Evolutionary conservation across 805 yeast species (phyloP).

Genomic region (Candida boidinii): DNA sequence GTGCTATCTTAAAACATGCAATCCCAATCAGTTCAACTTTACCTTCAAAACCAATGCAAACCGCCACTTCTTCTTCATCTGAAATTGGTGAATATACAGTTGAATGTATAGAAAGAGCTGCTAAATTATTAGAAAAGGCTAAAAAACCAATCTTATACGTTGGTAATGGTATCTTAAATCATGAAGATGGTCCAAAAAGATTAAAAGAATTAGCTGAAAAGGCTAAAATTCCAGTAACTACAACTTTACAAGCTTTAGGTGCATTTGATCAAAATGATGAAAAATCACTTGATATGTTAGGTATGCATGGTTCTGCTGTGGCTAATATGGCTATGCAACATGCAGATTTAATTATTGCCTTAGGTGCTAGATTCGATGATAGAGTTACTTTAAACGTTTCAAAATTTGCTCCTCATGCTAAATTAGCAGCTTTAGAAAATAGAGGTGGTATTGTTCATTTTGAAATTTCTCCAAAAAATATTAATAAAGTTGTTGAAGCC

Average conservation of each 20-base stretch:
- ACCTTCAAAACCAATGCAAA: constrained; percentile 64
- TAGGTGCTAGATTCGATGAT: constrained; percentile 97
- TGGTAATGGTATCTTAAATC: constrained; percentile 83
- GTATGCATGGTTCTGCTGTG: constrained; percentile 96
- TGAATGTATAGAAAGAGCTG: constrained; percentile 69
- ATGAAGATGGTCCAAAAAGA: constrained; percentile 69
- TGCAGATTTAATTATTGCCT: constrained; percentile 87
- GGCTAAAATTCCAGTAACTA: constrained; percentile 92
- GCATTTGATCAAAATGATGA: constrained; percentile 88
- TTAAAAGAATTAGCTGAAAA: constrained; percentile 82
- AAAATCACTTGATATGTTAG: constrained; percentile 90
- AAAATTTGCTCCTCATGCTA: constrained; percentile 92
- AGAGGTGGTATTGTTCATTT: constrained; percentile 97
- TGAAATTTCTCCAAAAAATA: constrained; percentile 93
- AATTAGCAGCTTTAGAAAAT: constrained; percentile 75
- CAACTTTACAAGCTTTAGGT: constrained; percentile 90
- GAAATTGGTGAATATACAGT: constrained; percentile 70
- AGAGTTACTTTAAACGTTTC: constrained; percentile 86
- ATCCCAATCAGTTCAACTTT: constrained; percentile 76
- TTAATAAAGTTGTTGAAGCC: constrained; percentile 94
- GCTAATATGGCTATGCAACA: constrained; percentile 92
- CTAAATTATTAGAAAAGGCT: constrained; percentile 69
- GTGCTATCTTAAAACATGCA: constrained; percentile 76
- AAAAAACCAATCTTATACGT: constrained; percentile 84
- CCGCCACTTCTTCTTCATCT: constrained; percentile 60